Evolutionary conservation across 2,329 filamentous ascomycete species (phyloP), one percentile per base, ranked within the genome.

Genomic region (Penicillium sp.): DNA sequence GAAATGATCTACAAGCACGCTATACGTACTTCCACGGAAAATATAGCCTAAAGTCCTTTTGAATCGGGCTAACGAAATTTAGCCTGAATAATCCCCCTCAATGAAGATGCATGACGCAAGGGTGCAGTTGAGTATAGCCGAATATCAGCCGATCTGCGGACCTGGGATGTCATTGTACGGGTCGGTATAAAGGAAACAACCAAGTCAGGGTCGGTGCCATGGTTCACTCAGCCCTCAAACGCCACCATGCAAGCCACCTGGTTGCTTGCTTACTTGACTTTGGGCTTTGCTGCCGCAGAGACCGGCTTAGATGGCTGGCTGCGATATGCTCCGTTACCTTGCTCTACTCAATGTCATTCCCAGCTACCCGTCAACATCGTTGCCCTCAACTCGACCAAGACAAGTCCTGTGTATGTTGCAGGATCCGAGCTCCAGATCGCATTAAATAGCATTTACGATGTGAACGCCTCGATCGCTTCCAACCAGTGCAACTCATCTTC

Each of bases 251-350:
- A 49, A 49, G 27, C n/a, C 19, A 33, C 24, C 6, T 31, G 27
- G 45, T 19, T 26, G 29, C 60, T 21, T 19, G 56, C 14, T 53
- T 64, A 22, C 26, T 63, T 48, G 46, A 50, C 27, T 21, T 35
- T 19, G 26, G 46, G 60, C 52, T 1, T 59, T 37, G 56, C 45
- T 11, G 71, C 72, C 45, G 85, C 84, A 39, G 87, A 90, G 65
- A 81, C 84, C 65, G 87, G 87, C 11, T 72, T 86, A 24, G 75
- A 81, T 55, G 87, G 77, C 48, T 90, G 87, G 87, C 71, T 89
- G 54, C 81, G 87, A 49, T 89, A 89, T 68, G 85, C 86, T 31
- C 78, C 80, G 9, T 66, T 87, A 14, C 73, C 79, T 5, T 60
- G 73, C 52, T 71, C 75, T 26, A 65, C 70, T 11, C 68, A 64